Base-by-base conservation (phyloP, 768 basidiomycete species). In the Suillus cothurnatus region DNA sequence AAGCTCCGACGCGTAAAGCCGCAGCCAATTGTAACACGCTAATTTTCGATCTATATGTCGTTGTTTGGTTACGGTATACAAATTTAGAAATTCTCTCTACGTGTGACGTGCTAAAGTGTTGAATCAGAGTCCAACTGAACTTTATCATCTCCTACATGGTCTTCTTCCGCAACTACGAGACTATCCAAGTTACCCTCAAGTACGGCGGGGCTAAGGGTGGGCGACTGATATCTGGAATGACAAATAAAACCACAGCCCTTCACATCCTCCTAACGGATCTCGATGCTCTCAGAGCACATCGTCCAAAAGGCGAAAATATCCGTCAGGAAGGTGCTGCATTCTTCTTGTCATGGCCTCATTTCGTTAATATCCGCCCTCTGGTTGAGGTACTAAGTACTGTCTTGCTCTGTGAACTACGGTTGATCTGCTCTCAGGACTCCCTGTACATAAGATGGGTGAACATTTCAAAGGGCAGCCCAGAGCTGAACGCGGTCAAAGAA, bases 271-370 rank as follows among this genome's bases (percentile, higher is more conserved):
- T 76, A 61, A 69, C 65, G 49, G 75, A 77, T 64, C 71, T 77
- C 34, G 63, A 50, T n/a, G 66, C 65, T 45, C 76, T 77, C 45
- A 73, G 76, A 61, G 76, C 74, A 2, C 74, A 77, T 55, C 69
- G 66, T 0, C 76, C 74, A 0, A 69, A 74, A 26, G 67, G 73
- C 21, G 77, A 58, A 61, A 76, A 76, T 64, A 68, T 76, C n/a
- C 65, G 26, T 1, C 72, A 68, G 15, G 56, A 64, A 55, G 19
- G 61, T 3, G 72, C 71, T 0, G 65, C 68, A 11, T 72, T 76
- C 57, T 43, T 76, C 41, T 67, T 76, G n/a, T 68, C 56, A 41
- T 77, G 75, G 76, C 71, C 2, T 55, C 31, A 1, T 66, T 67
- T 1, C 58, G 43, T 12, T 11, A 28, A 34, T 50, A 69, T n/a